Conservation (phyloP, 257 asterid species). For the Solanum corneliomulleri region DNA sequence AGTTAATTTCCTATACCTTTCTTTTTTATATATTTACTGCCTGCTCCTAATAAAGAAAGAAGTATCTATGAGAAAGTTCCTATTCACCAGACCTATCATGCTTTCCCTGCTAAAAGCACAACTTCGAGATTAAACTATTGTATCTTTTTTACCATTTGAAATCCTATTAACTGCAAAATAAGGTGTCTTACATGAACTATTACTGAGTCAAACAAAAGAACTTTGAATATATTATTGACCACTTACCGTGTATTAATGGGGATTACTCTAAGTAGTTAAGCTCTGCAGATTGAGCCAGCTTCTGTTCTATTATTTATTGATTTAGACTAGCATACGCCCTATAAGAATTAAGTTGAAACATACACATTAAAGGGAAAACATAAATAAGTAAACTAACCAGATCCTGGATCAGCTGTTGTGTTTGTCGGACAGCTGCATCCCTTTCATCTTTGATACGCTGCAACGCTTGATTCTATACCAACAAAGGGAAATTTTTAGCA, state of each 20-base stretch:
- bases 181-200: not conserved
- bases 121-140: not conserved
- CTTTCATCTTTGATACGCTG: conserved; percentile 39
- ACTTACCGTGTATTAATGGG: not conserved
- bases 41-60: not conserved
- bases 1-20: not conserved
- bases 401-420: conserved; percentile 33
- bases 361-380: not conserved
- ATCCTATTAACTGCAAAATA: not conserved
- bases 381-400: conserved; percentile 21
- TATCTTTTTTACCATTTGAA: not conserved
- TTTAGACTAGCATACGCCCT: not conserved
- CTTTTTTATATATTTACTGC: not conserved
- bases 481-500: not conserved
- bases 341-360: not conserved
- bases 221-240: not conserved
- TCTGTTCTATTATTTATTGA: not conserved
- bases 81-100: not conserved
- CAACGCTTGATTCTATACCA: conserved; percentile 19
- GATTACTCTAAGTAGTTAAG: not conserved
- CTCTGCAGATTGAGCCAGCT: not conserved
- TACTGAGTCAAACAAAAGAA: not conserved
- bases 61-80: not conserved
- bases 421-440: conserved; percentile 27
- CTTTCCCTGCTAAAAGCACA: not conserved